phyloP scores from a whole-genome alignment of 2,329 filamentous ascomycete species.

The Penicillium sp. region DNA sequence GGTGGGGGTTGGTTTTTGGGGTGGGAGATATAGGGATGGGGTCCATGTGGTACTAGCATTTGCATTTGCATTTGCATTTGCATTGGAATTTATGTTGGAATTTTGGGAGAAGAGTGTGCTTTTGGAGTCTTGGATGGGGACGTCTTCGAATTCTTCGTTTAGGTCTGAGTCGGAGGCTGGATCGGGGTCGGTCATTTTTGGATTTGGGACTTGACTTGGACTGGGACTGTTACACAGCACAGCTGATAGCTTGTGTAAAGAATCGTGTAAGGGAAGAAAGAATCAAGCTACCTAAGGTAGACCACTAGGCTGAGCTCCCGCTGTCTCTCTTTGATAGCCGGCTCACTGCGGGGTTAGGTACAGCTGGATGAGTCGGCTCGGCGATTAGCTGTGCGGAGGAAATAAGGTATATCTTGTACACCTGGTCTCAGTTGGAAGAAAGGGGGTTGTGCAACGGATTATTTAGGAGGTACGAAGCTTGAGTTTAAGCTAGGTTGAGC shows the following conservation, averaged over 20 bases:
- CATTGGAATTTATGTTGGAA: neutral
- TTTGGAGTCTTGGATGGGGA: slow-evolving; percentile 10
- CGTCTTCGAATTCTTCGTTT: slow-evolving; percentile 28
- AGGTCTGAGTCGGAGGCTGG: slow-evolving; percentile 17
- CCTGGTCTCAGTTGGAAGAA: neutral
- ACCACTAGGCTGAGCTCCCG: no score
- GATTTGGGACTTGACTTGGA: no score
- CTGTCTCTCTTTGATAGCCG: no score
- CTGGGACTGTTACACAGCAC: no score
- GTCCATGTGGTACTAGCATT: slow-evolving; percentile 17
- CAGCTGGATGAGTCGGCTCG: no score
- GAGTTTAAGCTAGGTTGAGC: no score
- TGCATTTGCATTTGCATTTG: neutral
- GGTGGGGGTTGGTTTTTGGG: slow-evolving; percentile 57
- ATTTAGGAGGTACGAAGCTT: neutral
- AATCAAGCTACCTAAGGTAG: no score
- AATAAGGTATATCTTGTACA: neutral
- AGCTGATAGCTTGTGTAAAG: no score
- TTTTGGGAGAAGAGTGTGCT: neutral
- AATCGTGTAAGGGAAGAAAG: no score
- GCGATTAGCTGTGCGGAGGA: no score
- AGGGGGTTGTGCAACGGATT: neutral
- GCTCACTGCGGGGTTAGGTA: no score
- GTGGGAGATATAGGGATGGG: slow-evolving; percentile 49
- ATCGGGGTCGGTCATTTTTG: neutral